Evolutionary conservation across 495 filamentous ascomycete species (phyloP).

Genomic region (Neurospora tetrasperma): DNA sequence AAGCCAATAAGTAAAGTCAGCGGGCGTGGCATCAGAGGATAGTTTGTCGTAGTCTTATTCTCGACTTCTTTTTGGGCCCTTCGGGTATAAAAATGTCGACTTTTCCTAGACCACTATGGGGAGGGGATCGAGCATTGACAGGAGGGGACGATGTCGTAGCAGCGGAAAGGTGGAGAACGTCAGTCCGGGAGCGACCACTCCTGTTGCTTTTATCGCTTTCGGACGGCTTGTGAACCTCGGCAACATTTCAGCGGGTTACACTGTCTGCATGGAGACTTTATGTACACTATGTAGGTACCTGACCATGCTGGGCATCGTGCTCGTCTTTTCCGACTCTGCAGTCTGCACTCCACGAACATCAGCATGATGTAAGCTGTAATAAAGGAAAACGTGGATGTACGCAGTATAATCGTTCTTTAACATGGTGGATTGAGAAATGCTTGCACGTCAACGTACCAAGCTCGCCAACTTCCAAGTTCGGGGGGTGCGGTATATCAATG

Average conservation of each 20-base stretch:
- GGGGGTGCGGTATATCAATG: not conserved
- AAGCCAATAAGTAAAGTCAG: not conserved
- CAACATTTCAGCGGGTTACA: not conserved
- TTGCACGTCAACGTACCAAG: not conserved
- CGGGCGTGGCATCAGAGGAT: not conserved
- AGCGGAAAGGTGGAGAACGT: not conserved
- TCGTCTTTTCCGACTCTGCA: not conserved
- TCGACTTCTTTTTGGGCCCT: not conserved
- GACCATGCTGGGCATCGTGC: not conserved
- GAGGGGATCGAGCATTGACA: not conserved
- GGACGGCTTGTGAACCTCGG: not conserved
- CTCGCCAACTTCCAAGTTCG: not conserved
- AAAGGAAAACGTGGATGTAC: not conserved
- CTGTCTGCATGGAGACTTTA: not conserved
- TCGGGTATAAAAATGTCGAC: not conserved
- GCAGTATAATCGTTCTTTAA: no score
- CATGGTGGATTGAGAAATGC: no score
- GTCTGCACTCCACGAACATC: not conserved
- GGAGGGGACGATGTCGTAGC: not conserved
- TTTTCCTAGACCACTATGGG: not conserved
- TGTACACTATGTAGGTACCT: not conserved
- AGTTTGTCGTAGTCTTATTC: not conserved
- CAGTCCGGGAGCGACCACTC: not conserved
- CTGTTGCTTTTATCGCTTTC: not conserved
- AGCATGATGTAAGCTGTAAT: not conserved